phyloP scores from a whole-genome alignment of 768 basidiomycete species.

The Fistulinella prunicolor region DNA sequence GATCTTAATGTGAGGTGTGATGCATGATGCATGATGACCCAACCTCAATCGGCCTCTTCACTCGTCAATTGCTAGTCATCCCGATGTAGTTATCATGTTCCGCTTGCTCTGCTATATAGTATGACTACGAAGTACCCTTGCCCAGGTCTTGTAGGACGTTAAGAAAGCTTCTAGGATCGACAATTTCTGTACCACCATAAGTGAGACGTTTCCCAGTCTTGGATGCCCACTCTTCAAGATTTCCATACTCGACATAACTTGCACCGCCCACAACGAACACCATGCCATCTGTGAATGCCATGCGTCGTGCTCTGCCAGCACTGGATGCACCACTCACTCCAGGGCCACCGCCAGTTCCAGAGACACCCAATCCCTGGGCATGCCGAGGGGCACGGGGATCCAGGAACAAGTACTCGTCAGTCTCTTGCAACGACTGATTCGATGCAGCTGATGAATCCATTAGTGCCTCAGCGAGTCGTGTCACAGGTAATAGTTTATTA shows the following conservation, averaged over 20 bases:
- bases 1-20: background rate
- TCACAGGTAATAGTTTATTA: constrained; percentile 89
- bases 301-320: constrained; percentile 47
- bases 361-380: constrained; percentile 42
- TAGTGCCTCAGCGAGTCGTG: constrained; percentile 89
- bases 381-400: constrained; percentile 83
- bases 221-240: constrained; percentile 89
- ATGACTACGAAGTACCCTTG: constrained; percentile 33
- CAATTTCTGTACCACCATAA: constrained; percentile 94
- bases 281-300: constrained; percentile 85
- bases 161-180: constrained; percentile 87
- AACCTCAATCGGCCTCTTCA: background rate
- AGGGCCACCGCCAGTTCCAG: constrained; percentile 45
- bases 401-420: constrained; percentile 92
- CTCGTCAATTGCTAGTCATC: constrained; percentile 14
- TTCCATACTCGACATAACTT: constrained; percentile 96
- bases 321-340: constrained; percentile 34
- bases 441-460: constrained; percentile 97
- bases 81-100: background rate
- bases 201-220: constrained; percentile 82
- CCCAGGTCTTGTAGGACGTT: constrained; percentile 65
- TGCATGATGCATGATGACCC: too few relatives aligned
- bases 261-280: constrained; percentile 97
- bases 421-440: constrained; percentile 92
- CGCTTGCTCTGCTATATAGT: background rate